These are phyloP conservation scores for Colletotrichum sp. DNA, from an alignment of 2,329 filamentous ascomycete species.

Conservation along the genomic window DNA sequence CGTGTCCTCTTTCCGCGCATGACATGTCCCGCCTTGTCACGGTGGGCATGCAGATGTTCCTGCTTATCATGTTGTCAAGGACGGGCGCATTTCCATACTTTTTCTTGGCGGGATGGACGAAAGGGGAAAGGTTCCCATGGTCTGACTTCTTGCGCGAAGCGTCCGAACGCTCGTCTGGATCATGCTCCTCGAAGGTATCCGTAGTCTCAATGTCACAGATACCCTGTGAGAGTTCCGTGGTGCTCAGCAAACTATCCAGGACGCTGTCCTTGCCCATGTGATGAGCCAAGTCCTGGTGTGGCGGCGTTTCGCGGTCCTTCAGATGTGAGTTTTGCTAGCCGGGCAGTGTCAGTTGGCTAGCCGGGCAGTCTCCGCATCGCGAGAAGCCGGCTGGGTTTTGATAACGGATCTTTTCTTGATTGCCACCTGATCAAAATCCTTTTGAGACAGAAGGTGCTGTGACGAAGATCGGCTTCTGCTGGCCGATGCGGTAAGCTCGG, in stretches of 20 bases:
- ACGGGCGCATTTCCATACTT: no score
- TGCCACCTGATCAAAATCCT: constrained; percentile 75
- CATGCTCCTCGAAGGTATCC: constrained; percentile 76
- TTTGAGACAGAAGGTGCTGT: constrained; percentile 76
- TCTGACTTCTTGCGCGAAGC: no score
- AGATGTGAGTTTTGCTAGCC: constrained; percentile 27
- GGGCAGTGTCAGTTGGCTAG: no score
- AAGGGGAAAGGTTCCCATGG: no score
- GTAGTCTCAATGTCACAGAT: constrained; percentile 68
- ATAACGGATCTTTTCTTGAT: constrained; percentile 78
- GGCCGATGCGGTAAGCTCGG: constrained; percentile 84
- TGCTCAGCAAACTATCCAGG: constrained; percentile 53
- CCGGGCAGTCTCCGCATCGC: constrained; percentile 70
- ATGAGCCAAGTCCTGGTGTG: constrained; percentile 54
- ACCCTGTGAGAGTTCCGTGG: constrained; percentile 35
- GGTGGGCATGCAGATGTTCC: no score
- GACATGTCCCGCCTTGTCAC: no score
- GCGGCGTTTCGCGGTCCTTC: constrained; percentile 56
- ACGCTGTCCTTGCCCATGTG: constrained; percentile 69
- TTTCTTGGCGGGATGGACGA: no score
- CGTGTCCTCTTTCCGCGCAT: constrained; percentile 81
- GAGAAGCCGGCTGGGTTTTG: constrained; percentile 79
- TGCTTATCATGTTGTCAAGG: no score
- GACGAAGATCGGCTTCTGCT: constrained; percentile 80
- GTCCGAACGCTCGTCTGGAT: constrained; percentile 51